phyloP scores from a whole-genome alignment of 163 green algal species.

The Chlamydomonas reinhardtii region DNA sequence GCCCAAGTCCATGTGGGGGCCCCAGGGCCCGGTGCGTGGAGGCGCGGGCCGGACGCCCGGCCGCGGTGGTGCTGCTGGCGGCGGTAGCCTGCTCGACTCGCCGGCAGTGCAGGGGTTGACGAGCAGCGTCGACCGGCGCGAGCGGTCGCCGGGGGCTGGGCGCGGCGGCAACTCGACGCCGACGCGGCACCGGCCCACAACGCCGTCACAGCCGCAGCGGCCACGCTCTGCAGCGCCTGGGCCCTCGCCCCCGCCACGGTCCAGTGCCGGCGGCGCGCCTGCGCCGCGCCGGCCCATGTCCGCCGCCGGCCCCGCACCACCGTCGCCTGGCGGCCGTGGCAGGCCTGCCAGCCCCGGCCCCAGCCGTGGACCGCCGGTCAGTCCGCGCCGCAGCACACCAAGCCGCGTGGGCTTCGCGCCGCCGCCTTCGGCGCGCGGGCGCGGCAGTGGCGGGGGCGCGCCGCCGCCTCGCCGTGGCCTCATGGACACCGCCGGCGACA shows the following conservation, averaged over 20 bases:
- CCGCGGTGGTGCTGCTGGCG: not conserved
- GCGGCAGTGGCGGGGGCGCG: constrained; percentile 7
- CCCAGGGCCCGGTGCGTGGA: not conserved
- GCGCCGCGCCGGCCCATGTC: too few relatives aligned
- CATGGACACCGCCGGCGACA: constrained; percentile 32
- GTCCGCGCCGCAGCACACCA: not conserved
- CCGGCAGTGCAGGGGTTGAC: not conserved
- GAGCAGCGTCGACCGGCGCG: not conserved
- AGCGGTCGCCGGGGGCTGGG: not conserved
- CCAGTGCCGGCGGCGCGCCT: not conserved
- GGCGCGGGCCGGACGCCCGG: not conserved
- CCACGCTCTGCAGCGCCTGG: too few relatives aligned
- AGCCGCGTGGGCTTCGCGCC: not conserved
- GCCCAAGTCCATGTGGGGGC: constrained; percentile 42
- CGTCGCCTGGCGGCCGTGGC: too few relatives aligned
- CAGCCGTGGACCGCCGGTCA: not conserved
- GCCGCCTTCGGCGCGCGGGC: not conserved
- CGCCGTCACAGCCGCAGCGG: not conserved
- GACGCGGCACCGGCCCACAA: constrained; percentile 14
- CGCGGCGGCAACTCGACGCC: constrained; percentile 4
- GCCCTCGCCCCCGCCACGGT: too few relatives aligned
- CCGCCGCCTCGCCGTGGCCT: constrained; percentile 11
- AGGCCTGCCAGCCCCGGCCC: not conserved
- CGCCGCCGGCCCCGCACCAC: too few relatives aligned
- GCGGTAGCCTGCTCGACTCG: constrained; percentile 24